Conservation (phyloP, 306 rosid genomes). For the Cyclanthera cordifolia region DNA sequence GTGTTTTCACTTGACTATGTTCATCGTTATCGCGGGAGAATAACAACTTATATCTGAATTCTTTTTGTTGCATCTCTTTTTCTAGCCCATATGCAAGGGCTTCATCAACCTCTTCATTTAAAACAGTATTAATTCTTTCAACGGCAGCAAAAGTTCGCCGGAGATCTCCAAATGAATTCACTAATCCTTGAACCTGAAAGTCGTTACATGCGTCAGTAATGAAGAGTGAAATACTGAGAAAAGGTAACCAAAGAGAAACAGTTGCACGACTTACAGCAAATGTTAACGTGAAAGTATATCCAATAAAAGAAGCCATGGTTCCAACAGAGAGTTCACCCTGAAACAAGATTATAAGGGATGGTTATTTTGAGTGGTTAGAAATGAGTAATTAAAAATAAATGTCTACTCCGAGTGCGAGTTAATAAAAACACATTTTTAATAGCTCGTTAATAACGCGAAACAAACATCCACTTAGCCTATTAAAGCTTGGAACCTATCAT, state of each 20-base stretch:
- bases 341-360: slow-evolving; percentile 18
- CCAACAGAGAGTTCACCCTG: slow-evolving; percentile 96
- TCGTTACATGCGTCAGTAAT: not conserved
- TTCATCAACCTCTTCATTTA: slow-evolving; percentile 71
- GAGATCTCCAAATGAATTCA: slow-evolving; percentile 87
- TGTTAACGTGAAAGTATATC: slow-evolving; percentile 93
- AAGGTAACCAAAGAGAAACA: slow-evolving; percentile 14
- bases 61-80: slow-evolving; percentile 67
- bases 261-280: slow-evolving; percentile 50
- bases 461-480: not conserved
- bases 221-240: slow-evolving; percentile 13
- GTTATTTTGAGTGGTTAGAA: too few relatives aligned
- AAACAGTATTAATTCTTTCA: slow-evolving; percentile 86
- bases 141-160: slow-evolving; percentile 76
- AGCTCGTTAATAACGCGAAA: too few relatives aligned
- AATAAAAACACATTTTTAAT: too few relatives aligned
- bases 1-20: slow-evolving; percentile 33
- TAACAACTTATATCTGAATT: slow-evolving; percentile 40
- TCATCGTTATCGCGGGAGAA: slow-evolving; percentile 30
- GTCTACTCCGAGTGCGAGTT: too few relatives aligned
- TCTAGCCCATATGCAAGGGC: slow-evolving; percentile 87
- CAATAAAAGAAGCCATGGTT: slow-evolving; percentile 88
- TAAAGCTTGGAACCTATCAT: not conserved
- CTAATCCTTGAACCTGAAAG: slow-evolving; percentile 94
- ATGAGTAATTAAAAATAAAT: too few relatives aligned